Percentiles rank a stretch among this genome's conserved stretches.
Conservation (phyloP, 257 asterid genomes). For the Solanum piurae region DNA sequence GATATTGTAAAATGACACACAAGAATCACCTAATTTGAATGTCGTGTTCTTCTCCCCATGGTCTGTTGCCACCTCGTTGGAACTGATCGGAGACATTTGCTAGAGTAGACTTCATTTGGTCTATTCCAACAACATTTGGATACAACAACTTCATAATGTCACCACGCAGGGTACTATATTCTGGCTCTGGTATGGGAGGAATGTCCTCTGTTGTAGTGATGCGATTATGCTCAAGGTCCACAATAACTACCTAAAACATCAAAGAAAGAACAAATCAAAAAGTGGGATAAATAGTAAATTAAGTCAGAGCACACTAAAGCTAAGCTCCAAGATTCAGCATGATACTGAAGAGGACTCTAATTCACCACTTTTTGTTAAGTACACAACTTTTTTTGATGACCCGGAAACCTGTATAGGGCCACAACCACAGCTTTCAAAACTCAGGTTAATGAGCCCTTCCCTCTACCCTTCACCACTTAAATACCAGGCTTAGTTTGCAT, state of each 20-base stretch:
- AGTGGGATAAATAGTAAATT: background rate
- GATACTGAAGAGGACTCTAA: background rate
- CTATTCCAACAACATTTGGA: constrained; percentile 87
- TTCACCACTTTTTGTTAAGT: background rate
- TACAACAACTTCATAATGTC: constrained; percentile 56
- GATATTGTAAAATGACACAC: constrained; percentile 4
- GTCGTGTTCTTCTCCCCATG: constrained; percentile 83
- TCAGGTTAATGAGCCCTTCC: background rate
- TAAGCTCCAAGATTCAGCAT: background rate
- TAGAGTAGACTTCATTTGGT: constrained; percentile 55
- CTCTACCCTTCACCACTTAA: background rate
- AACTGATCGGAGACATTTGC: constrained; percentile 23
- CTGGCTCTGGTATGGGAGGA: constrained; percentile 94
- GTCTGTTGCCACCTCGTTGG: constrained; percentile 46
- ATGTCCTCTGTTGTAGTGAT: constrained; percentile 87
- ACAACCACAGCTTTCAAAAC: background rate
- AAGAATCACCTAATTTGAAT: constrained; percentile 70
- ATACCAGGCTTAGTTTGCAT: background rate
- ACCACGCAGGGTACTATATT: constrained; percentile 63
- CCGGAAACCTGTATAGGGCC: background rate
- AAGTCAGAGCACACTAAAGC: background rate
- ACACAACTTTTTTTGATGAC: background rate
- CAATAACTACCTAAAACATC: constrained; percentile 79
- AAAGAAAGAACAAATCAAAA: background rate
- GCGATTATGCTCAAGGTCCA: constrained; percentile 86